Percentiles rank a stretch among this genome's conserved stretches.
Evolutionary conservation across 2,329 filamentous ascomycete species (phyloP).

Genomic region (Sordariomycetes sp.): DNA sequence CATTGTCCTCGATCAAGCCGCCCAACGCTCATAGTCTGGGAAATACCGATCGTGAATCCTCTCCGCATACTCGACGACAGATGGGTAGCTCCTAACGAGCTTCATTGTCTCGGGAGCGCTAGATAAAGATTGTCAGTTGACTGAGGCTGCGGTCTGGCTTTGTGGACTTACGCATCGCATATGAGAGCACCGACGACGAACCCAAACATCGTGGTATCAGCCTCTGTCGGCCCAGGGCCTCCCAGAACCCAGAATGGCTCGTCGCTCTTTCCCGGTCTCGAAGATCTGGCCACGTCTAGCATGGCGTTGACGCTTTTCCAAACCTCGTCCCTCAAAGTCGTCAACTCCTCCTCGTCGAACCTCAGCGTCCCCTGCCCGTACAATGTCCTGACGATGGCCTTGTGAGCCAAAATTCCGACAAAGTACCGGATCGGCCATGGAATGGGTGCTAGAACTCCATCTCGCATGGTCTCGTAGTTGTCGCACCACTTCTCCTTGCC

Average conservation of each 20-base stretch:
- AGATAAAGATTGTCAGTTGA: not conserved
- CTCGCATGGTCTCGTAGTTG: conserved; percentile 51
- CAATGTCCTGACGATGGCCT: conserved; percentile 30
- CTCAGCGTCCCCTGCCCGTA: conserved; percentile 47
- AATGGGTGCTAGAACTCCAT: conserved; percentile 34
- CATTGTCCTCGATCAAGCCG: too few species aligned
- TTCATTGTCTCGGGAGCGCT: conserved; percentile 37
- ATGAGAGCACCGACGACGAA: conserved; percentile 45
- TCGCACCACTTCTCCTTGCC: conserved; percentile 46
- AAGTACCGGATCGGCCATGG: conserved; percentile 42
- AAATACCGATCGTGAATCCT: conserved; percentile 49
- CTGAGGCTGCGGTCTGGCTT: not conserved
- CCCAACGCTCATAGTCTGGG: conserved; percentile 41
- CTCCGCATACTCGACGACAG: conserved; percentile 43
- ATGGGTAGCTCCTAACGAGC: conserved; percentile 35
- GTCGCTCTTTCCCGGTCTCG: conserved; percentile 4
- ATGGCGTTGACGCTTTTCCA: conserved; percentile 43
- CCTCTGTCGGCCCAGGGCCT: conserved; percentile 42
- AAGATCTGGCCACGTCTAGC: conserved; percentile 24
- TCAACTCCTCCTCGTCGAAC: conserved; percentile 39
- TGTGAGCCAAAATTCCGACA: conserved; percentile 40
- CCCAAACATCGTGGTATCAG: conserved; percentile 47
- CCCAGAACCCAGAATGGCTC: conserved; percentile 50
- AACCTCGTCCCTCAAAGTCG: conserved; percentile 33
- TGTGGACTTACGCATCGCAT: conserved; percentile 38